Evolutionary conservation across 2,329 filamentous ascomycete genomes (phyloP), one percentile per base, ranked within the genome.

Genomic region (Cladosporium sp.): DNA sequence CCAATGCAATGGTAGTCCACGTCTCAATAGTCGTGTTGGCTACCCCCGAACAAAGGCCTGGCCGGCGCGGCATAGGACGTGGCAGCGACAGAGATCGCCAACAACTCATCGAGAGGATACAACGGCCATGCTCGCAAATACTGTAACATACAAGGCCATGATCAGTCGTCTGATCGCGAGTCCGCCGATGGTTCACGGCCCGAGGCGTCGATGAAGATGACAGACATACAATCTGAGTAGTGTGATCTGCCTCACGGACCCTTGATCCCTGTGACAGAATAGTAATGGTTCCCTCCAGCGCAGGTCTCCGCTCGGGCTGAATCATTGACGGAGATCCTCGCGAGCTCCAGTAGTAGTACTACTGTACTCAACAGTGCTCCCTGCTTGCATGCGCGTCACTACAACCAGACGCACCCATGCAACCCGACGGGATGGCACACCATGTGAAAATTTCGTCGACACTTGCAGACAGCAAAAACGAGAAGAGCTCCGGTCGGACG

Each of bases 281-380:
- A 54, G 49, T 47, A 47, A 47, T 47, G 41, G 41, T 47, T 47
- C 41, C 26, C 52, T 58, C 34, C 60, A 36, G 30, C 34, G 49
- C 60, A 63, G 49, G 49, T 26, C 52, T 63, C 21, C 60, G 60
- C n/a, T 49, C 24, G 32, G 60, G 60, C 60, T 63, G 60, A 49
- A 36, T 32, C n/a, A 34, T 32, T 34, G 32, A 55, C 52, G 52
- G 52, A 32, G 28, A 55, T 55, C 52, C 52, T 55, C 18, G 61
- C 21, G 49, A 10, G 51, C 47, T 28, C 28, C 36, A 59, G 36
- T 14, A 21, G 41, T 44, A 18, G n/a, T 21, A 11, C 7, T 21
- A 21, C 41, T 47, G 41, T 24, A 55, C 57, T 59, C 36, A 59
- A 59, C 57, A n/a, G 26, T n/a, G n/a, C 6, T 55, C n/a, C 52